phyloP scores from a whole-genome alignment of 257 asterid species.

The Solanum pennellii region DNA sequence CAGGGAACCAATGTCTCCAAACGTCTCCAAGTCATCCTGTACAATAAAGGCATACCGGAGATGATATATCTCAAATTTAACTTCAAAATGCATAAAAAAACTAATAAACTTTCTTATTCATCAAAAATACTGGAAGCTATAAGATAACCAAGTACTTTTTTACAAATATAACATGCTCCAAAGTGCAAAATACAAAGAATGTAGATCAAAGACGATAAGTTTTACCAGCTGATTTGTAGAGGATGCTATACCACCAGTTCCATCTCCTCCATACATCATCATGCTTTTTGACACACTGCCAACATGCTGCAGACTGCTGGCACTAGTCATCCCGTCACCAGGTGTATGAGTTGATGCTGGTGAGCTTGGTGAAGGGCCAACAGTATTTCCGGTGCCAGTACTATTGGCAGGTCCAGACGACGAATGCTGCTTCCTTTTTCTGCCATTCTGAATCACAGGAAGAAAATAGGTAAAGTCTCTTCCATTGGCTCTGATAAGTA shows the following conservation, averaged over 20 bases:
- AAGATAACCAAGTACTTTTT: neutral
- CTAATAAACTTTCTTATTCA: neutral
- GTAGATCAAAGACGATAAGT: neutral
- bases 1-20: constrained; percentile 81
- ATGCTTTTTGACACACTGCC: constrained; percentile 61
- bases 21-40: constrained; percentile 92
- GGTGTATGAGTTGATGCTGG: constrained; percentile 95
- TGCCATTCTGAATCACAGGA: constrained; percentile 40
- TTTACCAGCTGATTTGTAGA: constrained; percentile 87
- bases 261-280: constrained; percentile 77
- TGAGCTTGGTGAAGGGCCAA: constrained; percentile 72
- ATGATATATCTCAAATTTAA: neutral
- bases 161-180: neutral
- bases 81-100: neutral
- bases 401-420: constrained; percentile 92
- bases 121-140: neutral
- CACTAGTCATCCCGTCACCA: constrained; percentile 78
- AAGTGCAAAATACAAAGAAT: neutral
- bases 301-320: constrained; percentile 77
- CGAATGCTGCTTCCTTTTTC: constrained; percentile 87
- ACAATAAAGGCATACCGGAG: neutral
- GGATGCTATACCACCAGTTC: constrained; percentile 85
- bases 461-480: neutral
- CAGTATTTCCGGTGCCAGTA: constrained; percentile 72
- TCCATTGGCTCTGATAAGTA: neutral